These are phyloP conservation scores for Ramaria rubella DNA, from an alignment of 768 basidiomycete genomes.

Conservation along the genomic window DNA sequence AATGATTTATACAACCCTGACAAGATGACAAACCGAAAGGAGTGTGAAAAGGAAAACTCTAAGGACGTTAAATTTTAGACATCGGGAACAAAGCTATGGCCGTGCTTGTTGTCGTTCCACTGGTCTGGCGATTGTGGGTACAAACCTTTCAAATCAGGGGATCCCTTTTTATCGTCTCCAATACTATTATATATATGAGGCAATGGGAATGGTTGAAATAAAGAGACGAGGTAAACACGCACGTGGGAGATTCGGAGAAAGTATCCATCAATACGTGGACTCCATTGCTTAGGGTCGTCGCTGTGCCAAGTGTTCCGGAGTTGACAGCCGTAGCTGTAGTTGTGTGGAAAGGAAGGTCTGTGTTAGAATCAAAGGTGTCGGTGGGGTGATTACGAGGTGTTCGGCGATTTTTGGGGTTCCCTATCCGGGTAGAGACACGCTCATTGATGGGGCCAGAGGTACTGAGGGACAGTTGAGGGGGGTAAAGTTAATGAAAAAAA, in stretches of 20 bases:
- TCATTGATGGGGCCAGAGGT: neutral
- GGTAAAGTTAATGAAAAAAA: neutral
- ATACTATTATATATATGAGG: neutral
- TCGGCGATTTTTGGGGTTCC: neutral
- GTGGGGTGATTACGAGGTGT: neutral
- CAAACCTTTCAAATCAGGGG: neutral
- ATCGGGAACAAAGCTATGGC: neutral
- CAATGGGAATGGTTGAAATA: neutral
- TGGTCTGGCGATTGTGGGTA: neutral
- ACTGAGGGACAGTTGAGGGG: neutral
- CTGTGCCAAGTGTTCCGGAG: neutral
- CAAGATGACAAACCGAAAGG: neutral
- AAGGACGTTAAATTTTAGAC: neutral
- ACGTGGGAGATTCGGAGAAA: neutral
- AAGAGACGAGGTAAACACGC: neutral
- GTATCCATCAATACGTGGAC: constrained; percentile 1
- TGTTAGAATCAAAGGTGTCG: neutral
- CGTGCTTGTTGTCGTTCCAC: neutral
- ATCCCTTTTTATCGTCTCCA: neutral
- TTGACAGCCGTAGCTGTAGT: neutral
- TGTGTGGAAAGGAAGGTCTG: neutral
- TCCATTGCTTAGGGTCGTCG: neutral
- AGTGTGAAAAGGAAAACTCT: neutral
- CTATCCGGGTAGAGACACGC: neutral
- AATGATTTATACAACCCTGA: neutral